phyloP scores from a whole-genome alignment of 164 flowering plant species.

The Nymphaea colorata region DNA sequence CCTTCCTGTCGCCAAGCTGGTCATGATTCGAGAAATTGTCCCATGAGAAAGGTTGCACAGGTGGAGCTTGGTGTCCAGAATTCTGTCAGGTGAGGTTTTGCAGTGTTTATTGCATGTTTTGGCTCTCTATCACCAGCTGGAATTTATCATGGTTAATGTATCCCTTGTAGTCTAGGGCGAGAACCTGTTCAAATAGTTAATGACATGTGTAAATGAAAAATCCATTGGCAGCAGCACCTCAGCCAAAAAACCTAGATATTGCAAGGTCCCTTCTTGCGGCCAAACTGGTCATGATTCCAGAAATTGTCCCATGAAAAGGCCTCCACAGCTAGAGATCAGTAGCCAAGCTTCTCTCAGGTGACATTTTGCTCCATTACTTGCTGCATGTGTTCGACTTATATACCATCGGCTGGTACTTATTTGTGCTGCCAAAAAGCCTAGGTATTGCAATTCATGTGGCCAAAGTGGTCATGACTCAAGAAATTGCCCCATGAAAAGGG shows the following conservation, averaged over 20 bases:
- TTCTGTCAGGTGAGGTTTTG: not conserved
- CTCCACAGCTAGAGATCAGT: constrained; percentile 2
- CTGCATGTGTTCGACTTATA: not conserved
- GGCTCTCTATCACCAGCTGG: not conserved
- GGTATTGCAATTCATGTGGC: too few relatives aligned
- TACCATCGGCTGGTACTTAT: not conserved
- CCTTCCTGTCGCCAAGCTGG: constrained; percentile 3
- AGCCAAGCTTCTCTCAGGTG: not conserved
- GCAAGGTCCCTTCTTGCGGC: not conserved
- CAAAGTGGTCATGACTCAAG: too few relatives aligned
- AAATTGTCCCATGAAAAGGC: not conserved
- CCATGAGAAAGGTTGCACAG: not conserved
- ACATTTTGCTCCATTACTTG: not conserved
- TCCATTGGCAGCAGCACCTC: not conserved
- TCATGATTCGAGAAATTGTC: constrained; percentile 2
- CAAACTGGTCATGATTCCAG: constrained; percentile 2
- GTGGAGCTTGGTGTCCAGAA: not conserved
- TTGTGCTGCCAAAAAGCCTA: too few relatives aligned
- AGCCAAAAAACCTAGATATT: constrained; percentile 2
- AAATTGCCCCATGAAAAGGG: too few relatives aligned
- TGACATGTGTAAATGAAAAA: not conserved
- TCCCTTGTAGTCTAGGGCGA: not conserved
- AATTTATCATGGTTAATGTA: not conserved
- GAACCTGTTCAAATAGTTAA: not conserved
- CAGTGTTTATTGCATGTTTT: not conserved